Conservation (phyloP, 352 stramenopile genomes). For the Bremia lactucae region DNA sequence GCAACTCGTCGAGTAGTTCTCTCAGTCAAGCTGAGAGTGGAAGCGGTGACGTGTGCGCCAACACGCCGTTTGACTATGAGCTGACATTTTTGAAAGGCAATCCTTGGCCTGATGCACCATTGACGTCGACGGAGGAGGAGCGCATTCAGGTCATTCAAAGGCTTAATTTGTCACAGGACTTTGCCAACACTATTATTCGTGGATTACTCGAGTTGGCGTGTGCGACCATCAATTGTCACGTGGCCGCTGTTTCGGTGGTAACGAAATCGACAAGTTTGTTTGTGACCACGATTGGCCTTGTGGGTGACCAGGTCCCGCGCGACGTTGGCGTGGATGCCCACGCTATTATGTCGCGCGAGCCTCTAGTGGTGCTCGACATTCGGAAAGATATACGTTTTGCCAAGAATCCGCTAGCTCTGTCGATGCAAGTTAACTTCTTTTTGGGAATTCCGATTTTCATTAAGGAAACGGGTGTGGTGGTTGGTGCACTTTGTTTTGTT, state of each 20-base stretch:
- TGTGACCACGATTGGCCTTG: constrained; percentile 61
- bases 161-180: constrained; percentile 70
- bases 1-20: constrained; percentile 26
- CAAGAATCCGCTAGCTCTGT: constrained; percentile 63
- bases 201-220: constrained; percentile 64
- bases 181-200: constrained; percentile 59
- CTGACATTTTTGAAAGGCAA: constrained; percentile 66
- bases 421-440: constrained; percentile 72
- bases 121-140: constrained; percentile 39
- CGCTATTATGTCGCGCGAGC: constrained; percentile 63
- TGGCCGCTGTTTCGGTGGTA: constrained; percentile 61
- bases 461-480: constrained; percentile 51
- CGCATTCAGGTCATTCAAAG: constrained; percentile 48
- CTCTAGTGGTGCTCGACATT: constrained; percentile 63
- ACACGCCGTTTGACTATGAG: constrained; percentile 51
- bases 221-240: constrained; percentile 55
- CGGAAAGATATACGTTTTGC: constrained; percentile 66
- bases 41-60: constrained; percentile 46
- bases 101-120: constrained; percentile 60
- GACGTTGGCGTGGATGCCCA: constrained; percentile 68
- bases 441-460: constrained; percentile 58
- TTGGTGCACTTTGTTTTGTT: constrained; percentile 60
- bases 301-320: constrained; percentile 64
- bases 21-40: constrained; percentile 26
- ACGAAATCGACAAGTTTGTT: constrained; percentile 64